Evolutionary conservation across 768 basidiomycete genomes (phyloP).

Genomic region (Polyporus arcularius): DNA sequence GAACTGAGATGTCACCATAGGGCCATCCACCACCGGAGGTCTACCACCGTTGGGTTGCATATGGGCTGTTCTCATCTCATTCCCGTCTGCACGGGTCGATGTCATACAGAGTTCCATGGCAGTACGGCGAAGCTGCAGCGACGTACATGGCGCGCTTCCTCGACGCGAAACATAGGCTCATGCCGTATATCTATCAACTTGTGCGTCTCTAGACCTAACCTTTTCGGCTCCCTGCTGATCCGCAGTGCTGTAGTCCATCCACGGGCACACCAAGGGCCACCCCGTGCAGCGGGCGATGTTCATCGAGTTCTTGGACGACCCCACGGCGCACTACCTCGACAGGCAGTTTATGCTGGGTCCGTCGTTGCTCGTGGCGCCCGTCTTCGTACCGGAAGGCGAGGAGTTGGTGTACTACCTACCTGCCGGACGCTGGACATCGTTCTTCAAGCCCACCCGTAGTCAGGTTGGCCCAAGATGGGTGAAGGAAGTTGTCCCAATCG

Average conservation of each 20-base stretch:
- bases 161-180: conserved; percentile 65
- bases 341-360: conserved; percentile 63
- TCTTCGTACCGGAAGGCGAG: conserved; percentile 55
- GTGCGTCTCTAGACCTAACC: conserved; percentile 32
- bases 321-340: conserved; percentile 60
- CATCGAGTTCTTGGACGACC: conserved; percentile 60
- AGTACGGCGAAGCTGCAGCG: conserved; percentile 71
- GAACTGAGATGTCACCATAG: conserved; percentile 29
- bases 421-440: conserved; percentile 60
- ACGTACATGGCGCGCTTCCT: conserved; percentile 62
- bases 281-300: conserved; percentile 69
- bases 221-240: not conserved
- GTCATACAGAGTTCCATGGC: conserved; percentile 79
- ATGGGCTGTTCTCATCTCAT: conserved; percentile 76
- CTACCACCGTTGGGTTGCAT: conserved; percentile 77
- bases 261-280: conserved; percentile 52
- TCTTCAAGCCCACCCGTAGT: conserved; percentile 55
- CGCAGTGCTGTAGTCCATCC: conserved; percentile 43
- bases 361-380: conserved; percentile 61
- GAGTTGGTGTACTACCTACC: conserved; percentile 63
- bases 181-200: conserved; percentile 70
- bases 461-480: conserved; percentile 64
- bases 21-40: conserved; percentile 68
- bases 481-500: conserved; percentile 59
- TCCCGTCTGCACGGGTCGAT: conserved; percentile 72